phyloP scores from a whole-genome alignment of 140 eudicot genomes.

The Cichorium intybus region DNA sequence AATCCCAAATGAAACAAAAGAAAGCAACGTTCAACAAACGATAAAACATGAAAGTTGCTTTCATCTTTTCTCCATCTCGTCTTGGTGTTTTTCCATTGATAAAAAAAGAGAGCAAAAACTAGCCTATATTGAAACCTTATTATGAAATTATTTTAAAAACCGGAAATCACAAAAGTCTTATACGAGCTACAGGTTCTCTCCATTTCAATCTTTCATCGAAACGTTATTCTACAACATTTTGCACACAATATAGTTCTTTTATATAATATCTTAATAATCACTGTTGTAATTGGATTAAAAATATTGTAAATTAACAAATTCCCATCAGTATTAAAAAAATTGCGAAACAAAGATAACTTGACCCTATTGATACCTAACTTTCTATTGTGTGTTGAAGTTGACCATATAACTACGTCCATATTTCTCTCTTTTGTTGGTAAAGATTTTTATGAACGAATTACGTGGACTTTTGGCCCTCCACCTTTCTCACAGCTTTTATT shows the following conservation, averaged over 20 bases:
- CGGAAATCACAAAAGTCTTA: not conserved
- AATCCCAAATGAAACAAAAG: not conserved
- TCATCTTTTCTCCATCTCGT: not conserved
- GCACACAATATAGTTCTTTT: no score
- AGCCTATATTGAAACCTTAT: not conserved
- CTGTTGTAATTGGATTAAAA: no score
- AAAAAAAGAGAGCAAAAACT: not conserved
- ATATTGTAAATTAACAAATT: not conserved
- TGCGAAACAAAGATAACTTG: not conserved
- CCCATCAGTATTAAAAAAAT: not conserved
- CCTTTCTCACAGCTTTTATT: conserved; percentile 2
- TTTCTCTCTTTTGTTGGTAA: conserved; percentile 4
- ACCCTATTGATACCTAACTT: not conserved
- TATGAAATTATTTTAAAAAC: no score
- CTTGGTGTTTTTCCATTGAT: not conserved
- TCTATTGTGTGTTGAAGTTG: not conserved
- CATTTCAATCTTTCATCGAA: not conserved
- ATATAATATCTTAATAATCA: not conserved
- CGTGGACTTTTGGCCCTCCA: not conserved
- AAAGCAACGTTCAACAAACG: conserved; percentile 9
- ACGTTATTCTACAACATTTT: no score
- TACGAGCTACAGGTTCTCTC: not conserved
- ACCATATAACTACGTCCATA: conserved; percentile 1
- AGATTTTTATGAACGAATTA: not conserved
- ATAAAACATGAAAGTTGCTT: not conserved